Conservation (phyloP, 768 basidiomycete species). For the Kwoniella pini region DNA sequence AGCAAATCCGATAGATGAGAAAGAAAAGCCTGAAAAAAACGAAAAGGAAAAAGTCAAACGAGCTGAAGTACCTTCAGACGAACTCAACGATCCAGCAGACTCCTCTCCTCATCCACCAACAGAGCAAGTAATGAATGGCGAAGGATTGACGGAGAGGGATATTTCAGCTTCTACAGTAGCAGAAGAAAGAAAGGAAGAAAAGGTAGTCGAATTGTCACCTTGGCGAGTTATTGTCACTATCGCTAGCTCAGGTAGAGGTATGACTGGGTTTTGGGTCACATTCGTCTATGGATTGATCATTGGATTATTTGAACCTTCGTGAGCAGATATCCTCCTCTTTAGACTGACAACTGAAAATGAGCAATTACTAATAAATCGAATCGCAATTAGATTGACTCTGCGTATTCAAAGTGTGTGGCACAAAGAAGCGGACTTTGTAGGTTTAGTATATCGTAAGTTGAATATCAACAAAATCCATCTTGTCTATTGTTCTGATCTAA, state of each 20-base stretch:
- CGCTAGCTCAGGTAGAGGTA: conserved; percentile 21
- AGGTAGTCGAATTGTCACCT: conserved; percentile 18
- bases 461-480: neutral
- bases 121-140: neutral
- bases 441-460: conserved; percentile 34
- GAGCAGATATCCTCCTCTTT: conserved; percentile 5
- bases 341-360: neutral
- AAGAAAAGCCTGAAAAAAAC: neutral
- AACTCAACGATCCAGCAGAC: neutral
- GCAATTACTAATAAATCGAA: too few species aligned
- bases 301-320: conserved; percentile 41
- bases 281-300: conserved; percentile 33
- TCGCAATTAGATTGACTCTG: conserved; percentile 28
- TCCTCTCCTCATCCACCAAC: neutral
- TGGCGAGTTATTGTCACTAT: conserved; percentile 24
- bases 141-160: neutral
- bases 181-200: conserved; percentile 3
- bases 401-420: conserved; percentile 35
- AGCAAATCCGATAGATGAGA: neutral
- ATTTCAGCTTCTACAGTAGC: neutral
- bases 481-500: too few species aligned
- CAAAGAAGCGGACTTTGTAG: conserved; percentile 37
- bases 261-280: conserved; percentile 29
- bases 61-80: conserved; percentile 1
- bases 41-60: conserved; percentile 6